Conservation (phyloP, 345 rosid genomes). For the Brassica juncea region DNA sequence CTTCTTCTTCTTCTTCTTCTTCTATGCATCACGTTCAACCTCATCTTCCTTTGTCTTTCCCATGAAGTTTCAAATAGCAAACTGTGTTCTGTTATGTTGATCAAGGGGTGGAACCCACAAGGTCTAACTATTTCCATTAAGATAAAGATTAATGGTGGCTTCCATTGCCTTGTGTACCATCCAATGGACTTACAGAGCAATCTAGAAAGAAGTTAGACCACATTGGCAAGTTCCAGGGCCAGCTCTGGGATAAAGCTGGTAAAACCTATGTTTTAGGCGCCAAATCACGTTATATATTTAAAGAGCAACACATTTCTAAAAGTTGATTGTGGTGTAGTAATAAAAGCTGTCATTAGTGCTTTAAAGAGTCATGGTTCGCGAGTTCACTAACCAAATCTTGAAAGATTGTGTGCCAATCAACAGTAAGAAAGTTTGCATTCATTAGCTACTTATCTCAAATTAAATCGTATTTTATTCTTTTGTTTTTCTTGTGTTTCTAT, state of each 20-base stretch:
- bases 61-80: neutral
- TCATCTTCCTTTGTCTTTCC: neutral
- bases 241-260: no score
- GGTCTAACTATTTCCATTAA: constrained; percentile 71
- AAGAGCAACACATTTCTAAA: no score
- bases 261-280: no score
- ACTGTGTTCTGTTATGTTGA: constrained; percentile 93
- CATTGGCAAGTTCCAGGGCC: constrained; percentile 47
- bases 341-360: no score
- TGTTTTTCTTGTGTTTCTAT: neutral
- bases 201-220: constrained; percentile 74
- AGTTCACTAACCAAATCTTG: constrained; percentile 52
- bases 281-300: no score
- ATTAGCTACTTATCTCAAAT: neutral
- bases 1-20: no score
- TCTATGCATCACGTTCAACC: neutral
- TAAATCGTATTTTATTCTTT: neutral
- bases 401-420: constrained; percentile 96
- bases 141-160: constrained; percentile 99
- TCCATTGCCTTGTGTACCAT: constrained; percentile 87
- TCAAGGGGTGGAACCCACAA: constrained; percentile 78
- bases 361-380: no score
- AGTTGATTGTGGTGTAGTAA: no score
- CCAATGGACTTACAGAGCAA: constrained; percentile 67
- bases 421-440: neutral